phyloP scores from a whole-genome alignment of 805 yeast species.

The Myxozyma vanderwaltii region DNA sequence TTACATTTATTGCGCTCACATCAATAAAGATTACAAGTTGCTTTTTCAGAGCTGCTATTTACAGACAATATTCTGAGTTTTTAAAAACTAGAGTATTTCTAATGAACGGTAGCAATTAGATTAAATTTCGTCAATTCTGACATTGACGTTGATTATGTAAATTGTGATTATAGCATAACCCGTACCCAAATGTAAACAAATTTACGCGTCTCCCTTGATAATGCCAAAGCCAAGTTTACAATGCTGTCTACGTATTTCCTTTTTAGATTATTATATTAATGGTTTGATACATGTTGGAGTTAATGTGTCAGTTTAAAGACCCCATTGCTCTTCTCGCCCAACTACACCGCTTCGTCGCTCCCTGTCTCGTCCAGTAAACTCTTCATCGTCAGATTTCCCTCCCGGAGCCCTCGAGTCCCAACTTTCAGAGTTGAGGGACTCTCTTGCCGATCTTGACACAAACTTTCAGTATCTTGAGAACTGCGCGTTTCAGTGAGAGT shows the following conservation, averaged over 20 bases:
- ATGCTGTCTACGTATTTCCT: no score
- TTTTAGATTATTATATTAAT: neutral
- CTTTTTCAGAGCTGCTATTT: no score
- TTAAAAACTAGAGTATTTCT: no score
- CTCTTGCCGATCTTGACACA: conserved; percentile 53
- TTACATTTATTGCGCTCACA: no score
- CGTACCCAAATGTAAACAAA: conserved; percentile 6
- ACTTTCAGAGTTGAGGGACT: conserved; percentile 41
- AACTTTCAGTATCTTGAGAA: conserved; percentile 60
- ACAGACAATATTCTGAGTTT: no score
- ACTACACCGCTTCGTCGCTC: conserved; percentile 34
- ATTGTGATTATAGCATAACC: neutral
- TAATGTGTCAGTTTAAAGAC: conserved; percentile 22
- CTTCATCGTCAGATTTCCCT: conserved; percentile 18
- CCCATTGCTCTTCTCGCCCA: conserved; percentile 31
- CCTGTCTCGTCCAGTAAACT: conserved; percentile 21
- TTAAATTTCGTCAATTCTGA: no score
- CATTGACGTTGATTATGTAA: neutral
- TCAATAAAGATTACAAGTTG: no score
- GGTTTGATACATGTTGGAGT: no score
- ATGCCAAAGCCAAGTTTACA: no score
- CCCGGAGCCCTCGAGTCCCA: conserved; percentile 33
- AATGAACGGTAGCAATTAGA: no score
- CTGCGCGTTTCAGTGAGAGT: conserved; percentile 72
- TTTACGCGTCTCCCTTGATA: neutral